Conservation (phyloP, 352 stramenopile genomes). For the Phytophthora sansomeana region DNA sequence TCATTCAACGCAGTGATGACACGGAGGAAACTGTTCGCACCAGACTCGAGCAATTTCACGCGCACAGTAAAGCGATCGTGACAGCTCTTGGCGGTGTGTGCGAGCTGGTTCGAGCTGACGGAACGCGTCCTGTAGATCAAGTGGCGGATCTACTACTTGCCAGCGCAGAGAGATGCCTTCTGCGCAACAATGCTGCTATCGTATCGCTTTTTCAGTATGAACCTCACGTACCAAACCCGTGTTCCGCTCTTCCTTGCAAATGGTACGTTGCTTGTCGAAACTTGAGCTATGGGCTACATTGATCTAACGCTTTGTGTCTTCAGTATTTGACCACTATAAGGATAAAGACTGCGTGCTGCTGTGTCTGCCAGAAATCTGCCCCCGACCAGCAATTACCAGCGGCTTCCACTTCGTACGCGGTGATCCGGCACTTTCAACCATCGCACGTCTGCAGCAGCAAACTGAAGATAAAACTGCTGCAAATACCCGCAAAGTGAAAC, state of each 20-base stretch:
- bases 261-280: slow-evolving; percentile 38
- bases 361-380: slow-evolving; percentile 55
- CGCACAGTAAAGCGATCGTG: slow-evolving; percentile 63
- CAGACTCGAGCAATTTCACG: slow-evolving; percentile 87
- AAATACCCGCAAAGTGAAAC: slow-evolving; percentile 21
- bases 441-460: slow-evolving; percentile 45
- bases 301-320: slow-evolving; percentile 2
- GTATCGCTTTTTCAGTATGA: slow-evolving; percentile 67
- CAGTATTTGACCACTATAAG: slow-evolving; percentile 66
- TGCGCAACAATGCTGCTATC: slow-evolving; percentile 69
- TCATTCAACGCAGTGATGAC: slow-evolving; percentile 84
- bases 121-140: slow-evolving; percentile 56
- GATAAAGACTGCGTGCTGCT: slow-evolving; percentile 70
- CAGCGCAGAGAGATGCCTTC: slow-evolving; percentile 55
- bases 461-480: slow-evolving; percentile 30
- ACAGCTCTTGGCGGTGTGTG: slow-evolving; percentile 47
- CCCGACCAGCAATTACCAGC: slow-evolving; percentile 47
- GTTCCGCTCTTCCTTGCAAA: slow-evolving; percentile 61
- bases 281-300: slow-evolving; percentile 2
- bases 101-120: slow-evolving; percentile 56
- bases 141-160: slow-evolving; percentile 66
- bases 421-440: slow-evolving; percentile 49
- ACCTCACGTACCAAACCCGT: slow-evolving; percentile 41
- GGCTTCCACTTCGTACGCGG: slow-evolving; percentile 54
- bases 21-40: slow-evolving; percentile 91